A percentile compares a stretch with the other conserved stretches of the same genome.
These are phyloP conservation scores for Neoascochyta sp. DNA, from an alignment of 2,329 filamentous ascomycete species.

Conservation along the genomic window DNA sequence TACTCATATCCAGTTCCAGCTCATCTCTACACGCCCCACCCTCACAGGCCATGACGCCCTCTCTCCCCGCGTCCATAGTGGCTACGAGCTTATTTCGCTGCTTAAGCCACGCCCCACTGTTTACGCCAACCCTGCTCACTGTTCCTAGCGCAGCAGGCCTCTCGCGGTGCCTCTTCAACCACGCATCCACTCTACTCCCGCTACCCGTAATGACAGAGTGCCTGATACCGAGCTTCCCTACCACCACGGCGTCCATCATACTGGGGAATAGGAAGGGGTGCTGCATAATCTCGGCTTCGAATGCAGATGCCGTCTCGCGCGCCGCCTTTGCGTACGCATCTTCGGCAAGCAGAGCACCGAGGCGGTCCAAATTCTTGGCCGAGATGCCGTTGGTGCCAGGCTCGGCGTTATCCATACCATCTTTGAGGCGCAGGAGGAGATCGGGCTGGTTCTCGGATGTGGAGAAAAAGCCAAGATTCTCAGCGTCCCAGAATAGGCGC, in stretches of 20 bases:
- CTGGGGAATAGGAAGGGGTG: slow-evolving; percentile 89
- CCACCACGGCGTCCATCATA: slow-evolving; percentile 71
- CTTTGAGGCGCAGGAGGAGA: slow-evolving; percentile 82
- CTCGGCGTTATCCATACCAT: slow-evolving; percentile 89
- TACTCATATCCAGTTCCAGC: slow-evolving; percentile 30
- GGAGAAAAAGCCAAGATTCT: slow-evolving; percentile 65
- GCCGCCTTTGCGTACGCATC: slow-evolving; percentile 62
- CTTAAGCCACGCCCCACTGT: slow-evolving; percentile 47
- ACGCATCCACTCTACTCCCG: slow-evolving; percentile 41
- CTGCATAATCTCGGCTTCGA: slow-evolving; percentile 87
- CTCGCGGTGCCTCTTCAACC: slow-evolving; percentile 40
- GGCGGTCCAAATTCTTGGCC: slow-evolving; percentile 81
- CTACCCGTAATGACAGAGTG: slow-evolving; percentile 55
- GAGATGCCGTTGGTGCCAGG: slow-evolving; percentile 86
- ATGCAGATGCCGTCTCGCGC: slow-evolving; percentile 72
- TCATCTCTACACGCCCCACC: slow-evolving; percentile 44
- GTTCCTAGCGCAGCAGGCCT: slow-evolving; percentile 35
- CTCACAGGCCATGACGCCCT: slow-evolving; percentile 39
- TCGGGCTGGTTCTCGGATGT: slow-evolving; percentile 61
- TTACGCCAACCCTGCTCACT: slow-evolving; percentile 35
- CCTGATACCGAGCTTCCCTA: slow-evolving; percentile 65
- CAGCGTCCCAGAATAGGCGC: slow-evolving; percentile 69
- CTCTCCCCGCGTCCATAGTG: slow-evolving; percentile 39
- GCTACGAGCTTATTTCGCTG: slow-evolving; percentile 48
- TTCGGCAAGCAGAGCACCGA: slow-evolving; percentile 67